Conservation (phyloP, 805 yeast genomes). For the Myxozyma mucilagina region DNA sequence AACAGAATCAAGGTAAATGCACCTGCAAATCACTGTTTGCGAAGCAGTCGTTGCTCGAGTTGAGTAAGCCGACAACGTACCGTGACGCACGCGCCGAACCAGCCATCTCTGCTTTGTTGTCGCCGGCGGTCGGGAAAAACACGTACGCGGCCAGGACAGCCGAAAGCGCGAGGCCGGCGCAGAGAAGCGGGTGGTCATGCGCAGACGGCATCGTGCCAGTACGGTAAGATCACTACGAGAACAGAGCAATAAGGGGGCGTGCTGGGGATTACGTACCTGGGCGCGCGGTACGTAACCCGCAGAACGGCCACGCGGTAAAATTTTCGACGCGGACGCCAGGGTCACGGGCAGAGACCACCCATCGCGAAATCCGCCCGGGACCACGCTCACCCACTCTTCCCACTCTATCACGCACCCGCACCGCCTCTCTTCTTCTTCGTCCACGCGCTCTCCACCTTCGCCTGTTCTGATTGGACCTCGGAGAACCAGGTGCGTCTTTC, state of each 20-base stretch:
- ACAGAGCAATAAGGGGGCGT: conserved; percentile 1
- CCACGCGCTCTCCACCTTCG: not conserved
- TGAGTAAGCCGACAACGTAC: conserved; percentile 78
- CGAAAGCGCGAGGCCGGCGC: not conserved
- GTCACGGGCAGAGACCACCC: conserved; percentile 3
- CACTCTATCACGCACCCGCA: not conserved
- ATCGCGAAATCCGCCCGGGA: not conserved
- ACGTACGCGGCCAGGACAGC: conserved; percentile 17
- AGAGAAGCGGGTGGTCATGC: conserved; percentile 15
- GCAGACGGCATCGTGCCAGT: not conserved
- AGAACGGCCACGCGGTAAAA: not conserved
- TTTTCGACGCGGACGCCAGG: conserved; percentile 3
- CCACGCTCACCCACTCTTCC: not conserved
- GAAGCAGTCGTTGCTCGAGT: conserved; percentile 85
- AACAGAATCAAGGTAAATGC: not conserved
- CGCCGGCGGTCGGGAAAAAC: conserved; percentile 21
- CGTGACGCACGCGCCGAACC: conserved; percentile 25
- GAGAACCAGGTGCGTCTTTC: not conserved
- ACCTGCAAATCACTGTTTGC: conserved; percentile 86
- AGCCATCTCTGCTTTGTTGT: not conserved
- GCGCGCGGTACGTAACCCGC: not conserved
- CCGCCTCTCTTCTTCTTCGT: not conserved
- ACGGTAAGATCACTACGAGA: not conserved
- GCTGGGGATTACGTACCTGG: conserved; percentile 1
- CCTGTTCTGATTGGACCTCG: conserved; percentile 4